Conservation (phyloP, 2,329 filamentous ascomycete species). For the Cephalotrichum gorgonifer region DNA sequence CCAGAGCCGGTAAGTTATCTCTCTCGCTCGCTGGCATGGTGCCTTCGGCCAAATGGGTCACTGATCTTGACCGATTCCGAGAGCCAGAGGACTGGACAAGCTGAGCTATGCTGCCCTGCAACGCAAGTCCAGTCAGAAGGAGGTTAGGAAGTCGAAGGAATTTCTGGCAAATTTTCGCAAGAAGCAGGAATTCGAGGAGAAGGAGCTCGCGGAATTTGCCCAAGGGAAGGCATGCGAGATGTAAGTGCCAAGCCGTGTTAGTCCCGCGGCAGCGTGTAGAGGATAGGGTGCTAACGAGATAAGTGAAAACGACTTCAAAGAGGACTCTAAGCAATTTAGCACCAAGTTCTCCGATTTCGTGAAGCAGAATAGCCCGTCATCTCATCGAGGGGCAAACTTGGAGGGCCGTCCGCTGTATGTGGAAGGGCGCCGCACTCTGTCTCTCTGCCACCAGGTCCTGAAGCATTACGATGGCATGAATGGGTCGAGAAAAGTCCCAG, state of each 20-base stretch:
- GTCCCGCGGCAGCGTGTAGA: background rate
- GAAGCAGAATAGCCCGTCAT: background rate
- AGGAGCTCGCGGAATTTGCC: background rate
- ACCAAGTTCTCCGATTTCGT: background rate
- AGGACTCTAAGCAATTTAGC: background rate
- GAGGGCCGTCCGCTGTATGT: conserved; percentile 1
- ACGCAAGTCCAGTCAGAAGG: background rate
- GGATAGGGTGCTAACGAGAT: background rate
- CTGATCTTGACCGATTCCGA: background rate
- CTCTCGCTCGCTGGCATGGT: background rate
- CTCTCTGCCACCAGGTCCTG: conserved; percentile 1
- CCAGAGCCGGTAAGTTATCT: background rate
- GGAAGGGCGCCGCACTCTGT: background rate
- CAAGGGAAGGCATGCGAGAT: background rate
- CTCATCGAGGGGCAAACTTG: background rate
- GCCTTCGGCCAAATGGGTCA: background rate
- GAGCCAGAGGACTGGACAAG: background rate
- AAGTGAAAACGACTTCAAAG: background rate
- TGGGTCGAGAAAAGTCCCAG: conserved; percentile 1
- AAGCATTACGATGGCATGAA: conserved; percentile 6
- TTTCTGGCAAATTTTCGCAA: conserved; percentile 1
- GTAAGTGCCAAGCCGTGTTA: background rate
- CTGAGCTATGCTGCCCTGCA: background rate
- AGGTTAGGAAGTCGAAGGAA: background rate
- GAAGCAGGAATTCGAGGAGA: background rate